Conservation (phyloP, 805 yeast species). For the Spathaspora boniae region DNA sequence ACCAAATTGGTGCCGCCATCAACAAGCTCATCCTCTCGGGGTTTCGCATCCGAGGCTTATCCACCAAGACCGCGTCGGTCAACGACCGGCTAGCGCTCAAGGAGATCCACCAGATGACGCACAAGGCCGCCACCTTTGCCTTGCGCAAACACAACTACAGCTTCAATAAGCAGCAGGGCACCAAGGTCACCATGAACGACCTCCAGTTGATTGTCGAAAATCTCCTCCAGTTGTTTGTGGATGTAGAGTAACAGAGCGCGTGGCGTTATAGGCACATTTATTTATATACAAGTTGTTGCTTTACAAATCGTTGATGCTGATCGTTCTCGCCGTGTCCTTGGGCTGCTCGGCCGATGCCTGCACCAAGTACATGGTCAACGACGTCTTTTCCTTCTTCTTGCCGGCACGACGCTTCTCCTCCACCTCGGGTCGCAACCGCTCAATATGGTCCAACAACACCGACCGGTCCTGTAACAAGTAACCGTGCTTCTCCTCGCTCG, state of each 20-base stretch:
- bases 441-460: constrained; percentile 36
- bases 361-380: constrained; percentile 25
- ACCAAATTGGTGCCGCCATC: constrained; percentile 31
- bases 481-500: constrained; percentile 70
- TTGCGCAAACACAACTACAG: constrained; percentile 33
- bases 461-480: constrained; percentile 50
- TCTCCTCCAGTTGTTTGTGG: constrained; percentile 34
- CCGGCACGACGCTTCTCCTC: too few relatives aligned
- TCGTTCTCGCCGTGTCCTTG: constrained; percentile 13
- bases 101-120: constrained; percentile 41
- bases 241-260: constrained; percentile 14
- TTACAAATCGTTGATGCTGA: constrained; percentile 8
- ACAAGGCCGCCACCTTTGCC: constrained; percentile 35
- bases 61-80: constrained; percentile 17
- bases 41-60: constrained; percentile 37
- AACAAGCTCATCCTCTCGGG: constrained; percentile 38
- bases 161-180: constrained; percentile 15
- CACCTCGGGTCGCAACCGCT: too few relatives aligned
- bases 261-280: constrained; percentile 1
- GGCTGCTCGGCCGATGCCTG: constrained; percentile 21
- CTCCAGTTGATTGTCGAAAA: constrained; percentile 40
- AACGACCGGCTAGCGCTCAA: constrained; percentile 35
- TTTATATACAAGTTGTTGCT: background rate
- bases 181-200: constrained; percentile 22
- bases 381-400: too few relatives aligned